These are phyloP conservation scores for Colletotrichum echinochloae DNA, from an alignment of 2,329 filamentous ascomycete species.

Conservation along the genomic window DNA sequence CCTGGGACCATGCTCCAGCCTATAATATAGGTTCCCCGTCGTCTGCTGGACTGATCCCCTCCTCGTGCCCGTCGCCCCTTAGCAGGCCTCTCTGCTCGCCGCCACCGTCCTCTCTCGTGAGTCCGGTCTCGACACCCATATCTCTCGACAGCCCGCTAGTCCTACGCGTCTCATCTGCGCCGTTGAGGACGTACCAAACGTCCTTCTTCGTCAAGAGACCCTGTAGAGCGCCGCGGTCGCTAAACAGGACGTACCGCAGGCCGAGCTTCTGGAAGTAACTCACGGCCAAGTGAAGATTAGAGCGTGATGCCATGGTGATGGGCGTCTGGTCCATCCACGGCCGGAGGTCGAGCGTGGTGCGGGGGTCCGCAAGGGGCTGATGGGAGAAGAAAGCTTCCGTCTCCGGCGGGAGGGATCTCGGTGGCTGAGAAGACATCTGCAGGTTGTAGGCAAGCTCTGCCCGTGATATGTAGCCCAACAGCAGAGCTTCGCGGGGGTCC, in stretches of 20 bases:
- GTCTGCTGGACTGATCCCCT: constrained; percentile 44
- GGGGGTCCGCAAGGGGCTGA: constrained; percentile 82
- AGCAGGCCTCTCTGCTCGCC: constrained; percentile 59
- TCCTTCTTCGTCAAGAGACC: constrained; percentile 97
- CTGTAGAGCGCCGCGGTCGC: constrained; percentile 82
- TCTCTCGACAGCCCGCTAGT: constrained; percentile 48
- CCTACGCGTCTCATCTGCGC: constrained; percentile 72
- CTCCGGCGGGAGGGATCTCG: constrained; percentile 71
- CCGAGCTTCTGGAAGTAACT: constrained; percentile 96
- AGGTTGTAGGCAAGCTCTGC: constrained; percentile 89
- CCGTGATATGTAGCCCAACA: constrained; percentile 94
- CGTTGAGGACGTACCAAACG: constrained; percentile 92
- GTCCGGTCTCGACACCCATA: constrained; percentile 49
- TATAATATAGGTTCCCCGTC: constrained; percentile 39
- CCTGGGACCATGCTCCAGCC: constrained; percentile 15
- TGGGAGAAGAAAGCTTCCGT: constrained; percentile 89
- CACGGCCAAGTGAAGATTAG: constrained; percentile 85
- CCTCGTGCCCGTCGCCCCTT: constrained; percentile 51
- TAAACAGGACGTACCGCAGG: constrained; percentile 89
- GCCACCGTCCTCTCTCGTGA: constrained; percentile 53
- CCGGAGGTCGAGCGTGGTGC: constrained; percentile 83
- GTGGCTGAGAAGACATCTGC: constrained; percentile 67
- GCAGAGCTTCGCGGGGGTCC: constrained; percentile 79
- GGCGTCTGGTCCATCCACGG: constrained; percentile 99
- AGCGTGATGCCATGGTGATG: constrained; percentile 84